Evolutionary conservation across 768 basidiomycete species (phyloP).

Genomic region (Dictyophora rubrovolvata): DNA sequence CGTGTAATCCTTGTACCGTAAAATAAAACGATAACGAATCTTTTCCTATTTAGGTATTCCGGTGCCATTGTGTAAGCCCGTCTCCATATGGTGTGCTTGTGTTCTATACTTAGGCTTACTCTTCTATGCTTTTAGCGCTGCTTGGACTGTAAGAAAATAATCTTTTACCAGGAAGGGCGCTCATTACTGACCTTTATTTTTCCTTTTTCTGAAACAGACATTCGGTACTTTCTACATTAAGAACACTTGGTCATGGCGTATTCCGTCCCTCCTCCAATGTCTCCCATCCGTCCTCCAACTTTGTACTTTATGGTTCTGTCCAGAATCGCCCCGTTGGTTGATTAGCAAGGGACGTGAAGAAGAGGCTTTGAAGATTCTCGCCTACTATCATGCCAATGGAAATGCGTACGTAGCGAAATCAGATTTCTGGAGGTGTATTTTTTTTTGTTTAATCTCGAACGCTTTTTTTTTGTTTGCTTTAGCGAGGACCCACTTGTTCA

Average conservation of each 20-base stretch:
- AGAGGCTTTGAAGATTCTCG: slow-evolving; percentile 58
- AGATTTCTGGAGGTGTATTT: too few species aligned
- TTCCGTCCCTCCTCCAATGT: slow-evolving; percentile 66
- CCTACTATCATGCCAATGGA: slow-evolving; percentile 77
- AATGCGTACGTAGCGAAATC: slow-evolving; percentile 38
- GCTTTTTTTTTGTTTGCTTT: background rate
- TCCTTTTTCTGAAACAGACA: slow-evolving; percentile 22
- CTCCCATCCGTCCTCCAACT: slow-evolving; percentile 62
- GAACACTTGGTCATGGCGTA: slow-evolving; percentile 72
- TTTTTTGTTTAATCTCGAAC: too few species aligned
- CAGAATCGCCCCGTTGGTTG: slow-evolving; percentile 81
- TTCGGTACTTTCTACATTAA: slow-evolving; percentile 68
- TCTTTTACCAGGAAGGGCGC: background rate
- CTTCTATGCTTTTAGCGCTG: slow-evolving; percentile 27
- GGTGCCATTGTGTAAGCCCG: slow-evolving; percentile 60
- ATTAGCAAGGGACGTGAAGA: slow-evolving; percentile 63
- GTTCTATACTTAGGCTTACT: background rate
- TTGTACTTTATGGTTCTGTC: slow-evolving; percentile 52
- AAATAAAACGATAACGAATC: background rate
- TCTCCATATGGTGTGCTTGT: background rate
- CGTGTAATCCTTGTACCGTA: background rate
- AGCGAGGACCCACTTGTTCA: slow-evolving; percentile 57
- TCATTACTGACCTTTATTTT: background rate
- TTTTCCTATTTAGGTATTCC: slow-evolving; percentile 35
- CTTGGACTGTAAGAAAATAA: slow-evolving; percentile 42